Base-by-base conservation (phyloP, 2,329 filamentous ascomycete species). In the Ceratocystis ficicola region DNA sequence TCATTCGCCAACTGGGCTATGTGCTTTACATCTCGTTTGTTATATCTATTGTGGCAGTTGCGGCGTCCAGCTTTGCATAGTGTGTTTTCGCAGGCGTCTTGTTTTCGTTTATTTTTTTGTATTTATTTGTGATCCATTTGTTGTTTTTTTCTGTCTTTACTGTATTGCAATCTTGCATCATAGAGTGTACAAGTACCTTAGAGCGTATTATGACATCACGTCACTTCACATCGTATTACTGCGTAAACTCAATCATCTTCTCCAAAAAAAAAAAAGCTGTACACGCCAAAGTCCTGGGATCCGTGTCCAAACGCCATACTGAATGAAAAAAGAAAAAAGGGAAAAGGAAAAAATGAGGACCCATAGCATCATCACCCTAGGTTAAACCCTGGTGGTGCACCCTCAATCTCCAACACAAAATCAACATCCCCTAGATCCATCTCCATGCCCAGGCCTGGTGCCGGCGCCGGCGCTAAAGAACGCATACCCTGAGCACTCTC, bases 401-500 rank as follows among this genome's bases (percentile, higher is more conserved):
- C 66, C 59, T 67, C 66, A 63, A 67, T 67, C 60, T 67, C 66
- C 50, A 67, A 32, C 28, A 67, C 61, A 44, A 67, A 67, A 52
- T 67, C 63, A 25, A 63, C 63, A 20, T 63, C 59, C 15, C 59
- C 66, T 59, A 65, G 36, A 59, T 65, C 66, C 41, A 59, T 36
- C 22, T 5, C 6, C 41, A 48, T 30, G 28, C 17, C 63, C 12
- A 57, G 44, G 1, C 44, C 36, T 15, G 30, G 41, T 15, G 36
- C 32, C 20, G 28, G 32, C 7, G 41, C 28, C n/a, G 78, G 70
- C 64, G 70, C 70, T 44, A 76, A 71, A 71, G 72, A 74, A 85
- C 1, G 91, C 73, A 71, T 17, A 1, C 22, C 52, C 15, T 15
- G 25, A 6, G 25, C 22, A 17, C 87, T 90, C 72, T 91, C 88